Evolutionary conservation across 2,329 filamentous ascomycete genomes (phyloP).

Genomic region (Exutisphaerella laricina): DNA sequence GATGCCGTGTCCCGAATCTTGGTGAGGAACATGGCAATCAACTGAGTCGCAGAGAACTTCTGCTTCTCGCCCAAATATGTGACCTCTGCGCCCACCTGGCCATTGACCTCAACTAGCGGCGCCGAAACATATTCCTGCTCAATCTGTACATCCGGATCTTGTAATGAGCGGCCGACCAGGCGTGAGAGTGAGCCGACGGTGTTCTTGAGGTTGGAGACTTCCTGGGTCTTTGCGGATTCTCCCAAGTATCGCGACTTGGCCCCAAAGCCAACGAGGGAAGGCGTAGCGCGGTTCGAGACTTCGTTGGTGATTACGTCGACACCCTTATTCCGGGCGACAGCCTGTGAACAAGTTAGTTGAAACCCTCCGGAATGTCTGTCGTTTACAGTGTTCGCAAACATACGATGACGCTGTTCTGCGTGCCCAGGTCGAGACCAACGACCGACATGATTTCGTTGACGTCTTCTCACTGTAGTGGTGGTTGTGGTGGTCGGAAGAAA

Average conservation of each 20-base stretch:
- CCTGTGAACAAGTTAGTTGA: conserved; percentile 35
- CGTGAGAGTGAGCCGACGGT: conserved; percentile 91
- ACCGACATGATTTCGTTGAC: conserved; percentile 7
- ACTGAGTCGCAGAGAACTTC: conserved; percentile 88
- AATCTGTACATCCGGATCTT: conserved; percentile 85
- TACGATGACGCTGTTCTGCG: conserved; percentile 83
- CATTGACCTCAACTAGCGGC: conserved; percentile 79
- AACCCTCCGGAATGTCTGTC: no score
- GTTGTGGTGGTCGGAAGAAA: background rate
- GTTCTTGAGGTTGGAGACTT: conserved; percentile 99
- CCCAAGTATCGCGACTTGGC: conserved; percentile 91
- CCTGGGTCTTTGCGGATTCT: conserved; percentile 94
- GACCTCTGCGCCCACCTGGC: conserved; percentile 92
- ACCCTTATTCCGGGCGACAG: conserved; percentile 95
- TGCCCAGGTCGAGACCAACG: conserved; percentile 74
- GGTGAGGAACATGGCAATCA: conserved; percentile 90
- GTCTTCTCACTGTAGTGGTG: background rate
- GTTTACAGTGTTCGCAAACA: conserved; percentile 7
- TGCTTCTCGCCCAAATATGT: conserved; percentile 91
- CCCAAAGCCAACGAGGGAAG: conserved; percentile 90
- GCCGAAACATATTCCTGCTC: conserved; percentile 90
- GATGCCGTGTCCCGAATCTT: conserved; percentile 88
- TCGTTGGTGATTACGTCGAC: conserved; percentile 99
- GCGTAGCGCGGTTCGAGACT: conserved; percentile 95
- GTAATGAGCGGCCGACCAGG: conserved; percentile 77